A percentile compares a stretch with the other conserved stretches of the same genome.
These are phyloP conservation scores for Sphaerostilbella broomeana DNA, from an alignment of 2,329 filamentous ascomycete species.

Conservation along the genomic window DNA sequence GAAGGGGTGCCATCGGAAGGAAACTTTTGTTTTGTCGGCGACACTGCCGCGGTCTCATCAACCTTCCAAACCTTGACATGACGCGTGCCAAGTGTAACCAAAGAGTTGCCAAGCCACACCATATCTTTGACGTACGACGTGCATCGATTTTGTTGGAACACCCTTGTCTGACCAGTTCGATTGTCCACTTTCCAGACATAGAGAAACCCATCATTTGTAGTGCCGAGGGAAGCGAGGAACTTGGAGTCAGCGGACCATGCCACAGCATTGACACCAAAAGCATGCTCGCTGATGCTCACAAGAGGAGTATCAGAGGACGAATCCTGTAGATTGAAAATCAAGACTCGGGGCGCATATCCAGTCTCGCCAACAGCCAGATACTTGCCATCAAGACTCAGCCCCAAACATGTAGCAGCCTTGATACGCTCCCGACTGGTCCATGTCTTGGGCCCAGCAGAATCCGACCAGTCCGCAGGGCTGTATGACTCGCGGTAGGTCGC, in stretches of 20 bases:
- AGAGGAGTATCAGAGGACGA: slow-evolving; percentile 73
- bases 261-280: slow-evolving; percentile 79
- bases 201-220: slow-evolving; percentile 86
- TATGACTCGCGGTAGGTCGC: slow-evolving; percentile 43
- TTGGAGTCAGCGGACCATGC: slow-evolving; percentile 84
- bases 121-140: slow-evolving; percentile 81
- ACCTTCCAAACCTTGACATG: slow-evolving; percentile 93
- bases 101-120: slow-evolving; percentile 77
- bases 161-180: slow-evolving; percentile 69
- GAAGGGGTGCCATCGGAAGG: slow-evolving; percentile 33
- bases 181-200: slow-evolving; percentile 84
- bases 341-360: slow-evolving; percentile 83
- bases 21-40: slow-evolving; percentile 58
- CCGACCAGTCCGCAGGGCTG: slow-evolving; percentile 47
- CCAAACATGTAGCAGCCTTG: slow-evolving; percentile 87
- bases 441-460: slow-evolving; percentile 60
- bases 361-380: slow-evolving; percentile 93
- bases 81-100: slow-evolving; percentile 82
- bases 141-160: slow-evolving; percentile 85
- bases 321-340: slow-evolving; percentile 83
- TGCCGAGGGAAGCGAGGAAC: slow-evolving; percentile 81
- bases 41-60: slow-evolving; percentile 55
- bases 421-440: slow-evolving; percentile 89
- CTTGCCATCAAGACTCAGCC: slow-evolving; percentile 78
- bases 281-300: slow-evolving; percentile 81